These are phyloP conservation scores for Dichomitus squalens DNA, from an alignment of 1,284 basidiomycete species.

Conservation along the genomic window DNA sequence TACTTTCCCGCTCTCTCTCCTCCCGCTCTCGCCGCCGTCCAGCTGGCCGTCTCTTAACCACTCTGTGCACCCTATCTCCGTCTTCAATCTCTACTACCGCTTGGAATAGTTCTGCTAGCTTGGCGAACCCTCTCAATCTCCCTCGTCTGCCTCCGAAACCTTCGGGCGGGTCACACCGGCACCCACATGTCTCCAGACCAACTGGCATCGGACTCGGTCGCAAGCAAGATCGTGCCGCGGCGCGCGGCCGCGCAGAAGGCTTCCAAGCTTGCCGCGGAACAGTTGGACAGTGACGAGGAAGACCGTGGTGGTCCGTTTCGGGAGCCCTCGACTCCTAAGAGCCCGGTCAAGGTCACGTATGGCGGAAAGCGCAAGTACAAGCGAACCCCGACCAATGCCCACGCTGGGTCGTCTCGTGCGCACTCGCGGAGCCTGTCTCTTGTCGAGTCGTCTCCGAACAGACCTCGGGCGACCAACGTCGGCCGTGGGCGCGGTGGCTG, in stretches of 20 bases:
- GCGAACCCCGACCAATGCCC: slow-evolving; percentile 6
- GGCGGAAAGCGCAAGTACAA: slow-evolving; percentile 23
- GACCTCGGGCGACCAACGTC: background rate
- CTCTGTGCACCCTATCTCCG: background rate
- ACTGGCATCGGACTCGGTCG: background rate
- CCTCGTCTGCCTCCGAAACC: slow-evolving; percentile 1
- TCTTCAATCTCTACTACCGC: background rate
- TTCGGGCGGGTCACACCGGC: slow-evolving; percentile 5
- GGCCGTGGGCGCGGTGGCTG: background rate
- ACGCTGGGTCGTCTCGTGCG: background rate
- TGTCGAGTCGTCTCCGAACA: slow-evolving; percentile 10
- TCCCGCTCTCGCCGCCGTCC: slow-evolving; percentile 3
- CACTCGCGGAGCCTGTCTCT: slow-evolving; percentile 5
- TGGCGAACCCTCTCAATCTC: background rate
- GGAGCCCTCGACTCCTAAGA: slow-evolving; percentile 23
- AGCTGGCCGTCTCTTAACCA: background rate
- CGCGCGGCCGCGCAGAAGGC: slow-evolving; percentile 33
- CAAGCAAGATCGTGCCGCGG: slow-evolving; percentile 9
- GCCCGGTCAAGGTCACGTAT: slow-evolving; percentile 23
- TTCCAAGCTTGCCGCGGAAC: slow-evolving; percentile 27
- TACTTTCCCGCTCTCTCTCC: background rate
- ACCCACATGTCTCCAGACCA: slow-evolving; percentile 4
- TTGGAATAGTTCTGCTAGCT: background rate
- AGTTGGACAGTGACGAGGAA: slow-evolving; percentile 26
- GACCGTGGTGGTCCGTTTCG: slow-evolving; percentile 16